Conservation (phyloP, 495 filamentous ascomycete genomes). For the Annulohypoxylon maeteangense region DNA sequence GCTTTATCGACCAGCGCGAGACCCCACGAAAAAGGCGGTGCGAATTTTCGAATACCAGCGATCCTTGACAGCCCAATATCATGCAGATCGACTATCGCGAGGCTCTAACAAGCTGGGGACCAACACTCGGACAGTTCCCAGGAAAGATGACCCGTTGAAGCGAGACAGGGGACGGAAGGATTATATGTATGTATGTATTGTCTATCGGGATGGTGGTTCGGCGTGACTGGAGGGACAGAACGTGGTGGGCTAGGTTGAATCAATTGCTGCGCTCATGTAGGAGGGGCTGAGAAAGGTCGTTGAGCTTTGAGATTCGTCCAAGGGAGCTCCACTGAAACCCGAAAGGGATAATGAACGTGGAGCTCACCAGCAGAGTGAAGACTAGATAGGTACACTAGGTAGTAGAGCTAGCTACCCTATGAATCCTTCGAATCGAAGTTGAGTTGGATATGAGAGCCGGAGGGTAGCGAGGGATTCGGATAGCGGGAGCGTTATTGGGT, state of each 20-base stretch:
- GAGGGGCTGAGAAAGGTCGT: slow-evolving; percentile 44
- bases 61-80: slow-evolving; percentile 14
- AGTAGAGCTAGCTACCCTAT: slow-evolving; percentile 29
- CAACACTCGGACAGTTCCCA: slow-evolving; percentile 19
- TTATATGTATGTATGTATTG: slow-evolving; percentile 28
- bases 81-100: slow-evolving; percentile 20
- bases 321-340: slow-evolving; percentile 39
- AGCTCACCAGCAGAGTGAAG: slow-evolving; percentile 26
- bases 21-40: slow-evolving; percentile 21
- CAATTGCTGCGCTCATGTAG: slow-evolving; percentile 30
- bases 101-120: slow-evolving; percentile 17
- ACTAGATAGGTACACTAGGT: slow-evolving; percentile 12
- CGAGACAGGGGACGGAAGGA: slow-evolving; percentile 17
- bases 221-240: slow-evolving; percentile 34
- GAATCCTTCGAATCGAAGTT: slow-evolving; percentile 39
- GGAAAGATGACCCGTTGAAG: slow-evolving; percentile 11
- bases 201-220: slow-evolving; percentile 29
- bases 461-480: slow-evolving; percentile 2
- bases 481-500: slow-evolving; percentile 5
- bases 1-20: slow-evolving; percentile 13
- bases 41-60: slow-evolving; percentile 7
- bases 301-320: slow-evolving; percentile 42
- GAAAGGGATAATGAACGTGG: slow-evolving; percentile 34
- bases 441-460: slow-evolving; percentile 22
- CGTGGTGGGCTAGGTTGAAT: slow-evolving; percentile 34